Percentiles rank a stretch among this genome's conserved stretches.
phyloP scores from a whole-genome alignment of 331 rosid species.

The Quercus tomentella region DNA sequence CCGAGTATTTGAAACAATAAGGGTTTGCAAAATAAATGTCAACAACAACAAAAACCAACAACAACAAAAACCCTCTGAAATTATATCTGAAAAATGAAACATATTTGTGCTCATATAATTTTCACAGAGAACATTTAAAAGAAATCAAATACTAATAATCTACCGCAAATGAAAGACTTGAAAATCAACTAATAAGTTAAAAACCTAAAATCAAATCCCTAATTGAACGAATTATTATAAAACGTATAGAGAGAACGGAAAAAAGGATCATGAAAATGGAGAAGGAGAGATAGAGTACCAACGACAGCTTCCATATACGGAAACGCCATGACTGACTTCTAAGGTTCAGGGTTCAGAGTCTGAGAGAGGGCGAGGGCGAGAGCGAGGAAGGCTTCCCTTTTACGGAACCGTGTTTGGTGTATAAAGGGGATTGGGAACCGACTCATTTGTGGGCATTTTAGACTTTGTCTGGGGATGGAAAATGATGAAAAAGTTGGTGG shows the following conservation, averaged over 20 bases:
- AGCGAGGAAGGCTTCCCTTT: neutral
- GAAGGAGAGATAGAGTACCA: constrained; percentile 27
- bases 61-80: neutral
- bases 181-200: neutral
- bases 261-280: too few relatives aligned
- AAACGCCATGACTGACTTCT: constrained; percentile 38
- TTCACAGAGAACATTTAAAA: neutral
- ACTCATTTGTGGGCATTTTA: too few relatives aligned
- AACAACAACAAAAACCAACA: neutral
- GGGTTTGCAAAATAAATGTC: neutral
- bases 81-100: neutral
- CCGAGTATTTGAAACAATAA: neutral
- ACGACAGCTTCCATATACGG: constrained; percentile 65
- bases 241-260: neutral
- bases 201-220: neutral
- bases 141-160: neutral
- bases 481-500: too few relatives aligned
- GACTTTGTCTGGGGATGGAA: too few relatives aligned
- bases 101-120: neutral
- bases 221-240: neutral
- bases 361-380: neutral
- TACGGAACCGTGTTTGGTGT: neutral
- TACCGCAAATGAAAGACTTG: neutral
- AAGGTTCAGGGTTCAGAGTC: neutral
- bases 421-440: too few relatives aligned